phyloP scores from a whole-genome alignment of 257 asterid species.

The Nyctanthes arbortristis region DNA sequence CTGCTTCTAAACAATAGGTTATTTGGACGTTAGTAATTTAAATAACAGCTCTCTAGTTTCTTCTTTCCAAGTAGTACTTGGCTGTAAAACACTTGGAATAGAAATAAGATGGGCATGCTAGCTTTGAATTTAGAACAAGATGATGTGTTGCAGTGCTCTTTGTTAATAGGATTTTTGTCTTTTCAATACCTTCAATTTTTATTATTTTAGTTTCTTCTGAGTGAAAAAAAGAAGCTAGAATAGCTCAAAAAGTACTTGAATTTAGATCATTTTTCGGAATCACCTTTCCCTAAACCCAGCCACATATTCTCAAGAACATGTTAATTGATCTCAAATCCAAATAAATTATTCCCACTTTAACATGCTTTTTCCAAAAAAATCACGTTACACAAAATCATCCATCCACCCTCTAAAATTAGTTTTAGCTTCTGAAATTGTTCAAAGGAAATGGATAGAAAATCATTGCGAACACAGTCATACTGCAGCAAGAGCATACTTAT shows the following conservation, averaged over 20 bases:
- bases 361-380: too few species aligned
- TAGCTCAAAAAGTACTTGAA: not conserved
- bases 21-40: not conserved
- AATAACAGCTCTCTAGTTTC: constrained; percentile 1
- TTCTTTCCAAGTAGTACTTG: not conserved
- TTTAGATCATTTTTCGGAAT: not conserved
- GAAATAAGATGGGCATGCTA: not conserved
- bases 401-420: too few species aligned
- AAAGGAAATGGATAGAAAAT: not conserved
- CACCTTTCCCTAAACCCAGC: too few species aligned
- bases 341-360: too few species aligned
- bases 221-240: not conserved
- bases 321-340: too few species aligned
- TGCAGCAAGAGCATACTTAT: not conserved
- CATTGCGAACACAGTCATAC: not conserved
- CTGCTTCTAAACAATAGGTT: constrained; percentile 8
- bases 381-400: too few species aligned
- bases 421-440: not conserved
- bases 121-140: not conserved
- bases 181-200: not conserved
- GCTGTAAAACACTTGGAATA: not conserved
- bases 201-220: not conserved
- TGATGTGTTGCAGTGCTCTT: not conserved
- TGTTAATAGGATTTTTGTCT: not conserved
- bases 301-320: too few species aligned